Evolutionary conservation across 495 filamentous ascomycete genomes (phyloP).

Genomic region (Podospora appendiculata): DNA sequence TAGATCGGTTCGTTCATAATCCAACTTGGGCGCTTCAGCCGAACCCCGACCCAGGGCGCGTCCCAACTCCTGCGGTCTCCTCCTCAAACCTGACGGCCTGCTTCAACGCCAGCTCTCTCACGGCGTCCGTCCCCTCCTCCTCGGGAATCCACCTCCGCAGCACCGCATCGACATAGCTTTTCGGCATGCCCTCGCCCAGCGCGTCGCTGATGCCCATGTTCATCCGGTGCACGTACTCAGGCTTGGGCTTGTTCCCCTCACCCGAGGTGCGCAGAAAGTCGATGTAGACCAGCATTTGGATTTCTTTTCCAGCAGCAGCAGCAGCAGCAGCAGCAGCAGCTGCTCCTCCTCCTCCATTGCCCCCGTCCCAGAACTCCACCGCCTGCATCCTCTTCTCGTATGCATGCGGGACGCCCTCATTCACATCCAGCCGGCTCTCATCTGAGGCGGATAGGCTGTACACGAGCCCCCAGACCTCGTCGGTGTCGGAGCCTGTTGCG

Average conservation of each 20-base stretch:
- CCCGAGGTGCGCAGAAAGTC: constrained; percentile 17
- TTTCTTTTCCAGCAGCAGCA: background rate
- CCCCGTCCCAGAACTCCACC: constrained; percentile 11
- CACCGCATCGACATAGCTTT: constrained; percentile 20
- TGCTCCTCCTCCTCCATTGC: background rate
- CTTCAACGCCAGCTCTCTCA: constrained; percentile 2
- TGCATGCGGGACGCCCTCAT: constrained; percentile 29
- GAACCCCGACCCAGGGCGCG: background rate
- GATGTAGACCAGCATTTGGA: constrained; percentile 30
- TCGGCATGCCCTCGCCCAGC: constrained; percentile 20
- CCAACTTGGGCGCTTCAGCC: too few relatives aligned
- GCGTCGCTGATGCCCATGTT: constrained; percentile 31
- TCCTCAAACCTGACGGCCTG: constrained; percentile 6
- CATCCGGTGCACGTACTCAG: constrained; percentile 33
- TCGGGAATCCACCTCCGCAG: constrained; percentile 17
- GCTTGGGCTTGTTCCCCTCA: constrained; percentile 8
- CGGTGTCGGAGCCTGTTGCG: background rate
- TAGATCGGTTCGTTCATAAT: too few relatives aligned
- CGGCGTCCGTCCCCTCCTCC: constrained; percentile 1
- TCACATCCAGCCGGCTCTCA: constrained; percentile 23
- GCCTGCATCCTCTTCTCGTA: constrained; percentile 24
- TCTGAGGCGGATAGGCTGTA: constrained; percentile 26
- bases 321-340: background rate
- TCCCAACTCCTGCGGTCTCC: constrained; percentile 7
- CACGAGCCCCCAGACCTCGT: constrained; percentile 33